Base-by-base conservation (phyloP, 116 monocot genomes). In the Papilionanthe hybrid region DNA sequence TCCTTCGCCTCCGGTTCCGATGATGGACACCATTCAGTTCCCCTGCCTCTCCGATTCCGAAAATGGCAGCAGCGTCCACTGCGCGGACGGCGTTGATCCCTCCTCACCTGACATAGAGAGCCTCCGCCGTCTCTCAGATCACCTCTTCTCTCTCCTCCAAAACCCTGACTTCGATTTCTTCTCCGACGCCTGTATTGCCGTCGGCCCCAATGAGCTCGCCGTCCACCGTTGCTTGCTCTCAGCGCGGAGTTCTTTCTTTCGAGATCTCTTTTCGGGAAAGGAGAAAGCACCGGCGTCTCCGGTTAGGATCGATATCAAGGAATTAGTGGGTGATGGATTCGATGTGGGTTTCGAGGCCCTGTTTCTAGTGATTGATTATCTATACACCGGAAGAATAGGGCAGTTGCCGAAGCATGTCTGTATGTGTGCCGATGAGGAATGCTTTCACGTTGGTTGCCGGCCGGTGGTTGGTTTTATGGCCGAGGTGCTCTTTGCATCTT, bases 381-480 rank as follows among this genome's bases (percentile, higher is more conserved):
- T 96, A n/a, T 96, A 96, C 67, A 89, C 83, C 28, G 93, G 90
- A 4, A 71, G 79, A 43, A 81, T 93, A 10, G 84, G 73, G 5
- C 75, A 48, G 56, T 81, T 88, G 43, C 90, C 90, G 18, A 82
- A 28, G 56, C 91, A 42, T 20, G 82, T 77, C 9, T 89, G 85
- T 78, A 42, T 49, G 58, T 96, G 96, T 75, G 94, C 83, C 41
- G 96, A 96, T 65, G 88, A 82, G 13, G 85, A 67, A 58, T 96
- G 96, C 79, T 17, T 45, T 3, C 96, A 96, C 67, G 73, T 73
- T 20, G 89, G 75, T 0, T 96, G 94, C 79, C 56, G 86, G 8
- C 94, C 94, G 20, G 91, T 87, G 5, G 86, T 94, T 10, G 83
- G 85, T 37, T 96, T 96, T 78, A 76, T 86, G 85, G 77, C 85